Base-by-base conservation (phyloP, 2,329 filamentous ascomycete species). In the Thermoascus crustaceus region DNA sequence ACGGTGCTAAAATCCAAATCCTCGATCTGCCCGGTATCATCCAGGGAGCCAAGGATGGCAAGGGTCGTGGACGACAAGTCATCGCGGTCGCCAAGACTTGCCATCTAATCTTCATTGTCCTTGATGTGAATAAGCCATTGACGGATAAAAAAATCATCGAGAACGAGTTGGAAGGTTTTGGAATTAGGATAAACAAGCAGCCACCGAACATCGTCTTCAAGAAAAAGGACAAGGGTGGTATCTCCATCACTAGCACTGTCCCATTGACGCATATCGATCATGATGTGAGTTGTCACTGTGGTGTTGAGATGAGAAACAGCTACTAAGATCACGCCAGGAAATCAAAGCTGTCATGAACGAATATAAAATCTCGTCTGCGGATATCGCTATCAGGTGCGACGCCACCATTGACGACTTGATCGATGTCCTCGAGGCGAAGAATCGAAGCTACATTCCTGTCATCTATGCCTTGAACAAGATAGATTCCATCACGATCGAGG, bases 381-480 rank as follows among this genome's bases (percentile, higher is more conserved):
- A 98, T 66, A 94, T 98, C 55, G 85, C 89, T 31, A 96, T 98
- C 60, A 83, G 91, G 46, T 98, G 91, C 64, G 91, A 98, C 63
- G 91, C 91, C 38, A 98, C 91, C 2, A 80, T 98, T 44, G 91
- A 98, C 64, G 91, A 98, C 61, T 66, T 98, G 46, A 98, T 98
- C 56, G 91, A 98, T 63, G 68, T 98, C 13, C 75, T 98, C 30
- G 91, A 98, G 63, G 89, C 89, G 30, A 94, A 85, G 72, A 86
- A 82, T 58, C 77, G 91, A 63, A 87, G 85, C 59, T 98, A 98
- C 61, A 96, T 98, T 47, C 91, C 91, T n/a, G 91, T 96, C 45
- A 85, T 98, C 36, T 98, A 98, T 67, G 91, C 93, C 26, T 74
- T 98, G 53, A 98, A 98, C 76, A 98, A 98, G 72, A 98, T 98